Conservation (phyloP, 495 filamentous ascomycete species). For the Xylaria venustula region DNA sequence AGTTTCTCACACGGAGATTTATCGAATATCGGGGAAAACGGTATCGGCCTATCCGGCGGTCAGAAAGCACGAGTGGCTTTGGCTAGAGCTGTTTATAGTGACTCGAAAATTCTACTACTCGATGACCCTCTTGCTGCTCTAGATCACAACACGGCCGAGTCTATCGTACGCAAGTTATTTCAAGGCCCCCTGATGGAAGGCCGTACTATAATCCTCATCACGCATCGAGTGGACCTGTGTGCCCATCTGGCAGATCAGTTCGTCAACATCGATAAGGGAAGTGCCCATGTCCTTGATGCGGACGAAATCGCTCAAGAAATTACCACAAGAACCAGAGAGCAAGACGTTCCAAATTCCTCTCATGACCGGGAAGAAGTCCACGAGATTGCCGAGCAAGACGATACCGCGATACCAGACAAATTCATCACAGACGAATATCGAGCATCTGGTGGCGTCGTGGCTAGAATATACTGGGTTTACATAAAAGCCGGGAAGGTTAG, state of each 20-base stretch:
- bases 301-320: slow-evolving; percentile 27
- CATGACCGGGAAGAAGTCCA: slow-evolving; percentile 28
- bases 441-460: slow-evolving; percentile 71
- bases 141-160: slow-evolving; percentile 79
- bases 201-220: slow-evolving; percentile 69
- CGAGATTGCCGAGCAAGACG: slow-evolving; percentile 38
- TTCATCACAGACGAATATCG: slow-evolving; percentile 82
- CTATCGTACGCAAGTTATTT: slow-evolving; percentile 67
- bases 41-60: slow-evolving; percentile 92
- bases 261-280: slow-evolving; percentile 57
- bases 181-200: slow-evolving; percentile 59
- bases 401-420: slow-evolving; percentile 61
- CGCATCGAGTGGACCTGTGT: slow-evolving; percentile 73
- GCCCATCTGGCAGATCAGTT: slow-evolving; percentile 64
- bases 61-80: slow-evolving; percentile 92
- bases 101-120: slow-evolving; percentile 86
- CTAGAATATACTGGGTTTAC: slow-evolving; percentile 77
- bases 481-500: slow-evolving; percentile 70
- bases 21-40: slow-evolving; percentile 92
- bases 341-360: slow-evolving; percentile 29
- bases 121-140: slow-evolving; percentile 95
- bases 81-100: slow-evolving; percentile 89
- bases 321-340: slow-evolving; percentile 21
- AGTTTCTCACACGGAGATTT: slow-evolving; percentile 89
- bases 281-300: slow-evolving; percentile 22